Evolutionary conservation across 768 basidiomycete species (phyloP).

Genomic region (Naganishia randhawae): DNA sequence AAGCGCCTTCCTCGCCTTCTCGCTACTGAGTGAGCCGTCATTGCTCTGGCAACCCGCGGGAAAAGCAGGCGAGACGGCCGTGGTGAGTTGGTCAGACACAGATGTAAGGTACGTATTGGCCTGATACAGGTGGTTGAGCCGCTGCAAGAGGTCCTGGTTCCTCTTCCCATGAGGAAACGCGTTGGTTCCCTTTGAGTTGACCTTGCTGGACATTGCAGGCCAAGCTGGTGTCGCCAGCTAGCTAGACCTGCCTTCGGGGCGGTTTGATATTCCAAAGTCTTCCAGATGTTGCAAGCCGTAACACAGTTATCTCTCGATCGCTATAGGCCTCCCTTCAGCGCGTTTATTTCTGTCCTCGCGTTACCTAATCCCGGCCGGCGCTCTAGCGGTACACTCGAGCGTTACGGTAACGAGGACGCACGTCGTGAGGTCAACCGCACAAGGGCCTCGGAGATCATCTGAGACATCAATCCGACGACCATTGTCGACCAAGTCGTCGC

Average conservation of each 20-base stretch:
- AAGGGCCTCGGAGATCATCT: background rate
- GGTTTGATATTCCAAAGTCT: too few relatives aligned
- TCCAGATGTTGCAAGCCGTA: too few relatives aligned
- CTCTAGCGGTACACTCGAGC: too few relatives aligned
- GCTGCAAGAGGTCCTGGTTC: constrained; percentile 73
- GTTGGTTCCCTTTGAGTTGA: constrained; percentile 57
- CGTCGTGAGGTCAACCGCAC: too few relatives aligned
- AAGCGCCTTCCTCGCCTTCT: background rate
- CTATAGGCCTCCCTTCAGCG: too few relatives aligned
- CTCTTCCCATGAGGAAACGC: constrained; percentile 57
- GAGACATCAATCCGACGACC: background rate
- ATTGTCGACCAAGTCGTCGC: background rate
- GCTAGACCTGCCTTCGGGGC: too few relatives aligned
- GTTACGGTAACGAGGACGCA: background rate
- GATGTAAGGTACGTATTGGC: constrained; percentile 62
- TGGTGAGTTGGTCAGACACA: constrained; percentile 32
- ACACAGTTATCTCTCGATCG: constrained; percentile 6
- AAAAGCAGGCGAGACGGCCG: constrained; percentile 8
- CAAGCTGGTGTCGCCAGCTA: background rate
- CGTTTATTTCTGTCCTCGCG: too few relatives aligned
- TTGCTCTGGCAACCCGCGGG: background rate
- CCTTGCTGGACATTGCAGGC: constrained; percentile 56
- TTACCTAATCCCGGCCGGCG: too few relatives aligned
- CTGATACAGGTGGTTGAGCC: constrained; percentile 81
- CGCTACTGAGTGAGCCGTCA: background rate